A percentile compares a stretch with the other conserved stretches of the same genome.
Evolutionary conservation across 345 rosid species (phyloP).

Genomic region (Trapa bicornis): DNA sequence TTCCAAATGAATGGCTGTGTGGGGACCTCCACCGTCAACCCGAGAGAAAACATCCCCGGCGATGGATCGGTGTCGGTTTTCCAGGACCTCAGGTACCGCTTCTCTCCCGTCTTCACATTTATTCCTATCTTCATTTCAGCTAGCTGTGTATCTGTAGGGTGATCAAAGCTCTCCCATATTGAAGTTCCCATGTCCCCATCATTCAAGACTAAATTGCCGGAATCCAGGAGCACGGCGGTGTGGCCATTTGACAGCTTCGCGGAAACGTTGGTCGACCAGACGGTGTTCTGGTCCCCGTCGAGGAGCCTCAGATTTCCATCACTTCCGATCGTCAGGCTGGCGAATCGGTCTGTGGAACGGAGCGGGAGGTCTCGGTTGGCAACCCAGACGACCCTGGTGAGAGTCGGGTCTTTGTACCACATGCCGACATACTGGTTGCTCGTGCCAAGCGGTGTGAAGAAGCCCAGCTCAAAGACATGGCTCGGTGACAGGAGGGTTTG

Average conservation of each 20-base stretch:
- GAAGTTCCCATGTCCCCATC: neutral
- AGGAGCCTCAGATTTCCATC: constrained; percentile 17
- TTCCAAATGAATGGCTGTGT: constrained; percentile 20
- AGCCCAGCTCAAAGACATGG: constrained; percentile 11
- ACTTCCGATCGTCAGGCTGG: constrained; percentile 10
- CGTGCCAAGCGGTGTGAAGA: constrained; percentile 9
- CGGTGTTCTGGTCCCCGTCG: constrained; percentile 1
- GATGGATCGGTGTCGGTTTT: constrained; percentile 20
- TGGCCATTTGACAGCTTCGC: neutral
- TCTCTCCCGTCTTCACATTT: constrained; percentile 8
- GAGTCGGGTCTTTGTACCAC: constrained; percentile 4
- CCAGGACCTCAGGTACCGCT: constrained; percentile 23
- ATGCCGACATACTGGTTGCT: constrained; percentile 7
- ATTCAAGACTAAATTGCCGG: constrained; percentile 27
- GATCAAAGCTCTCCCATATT: constrained; percentile 33
- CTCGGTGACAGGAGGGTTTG: constrained; percentile 5
- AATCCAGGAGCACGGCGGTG: constrained; percentile 17
- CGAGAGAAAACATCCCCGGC: constrained; percentile 15
- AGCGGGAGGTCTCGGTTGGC: constrained; percentile 32
- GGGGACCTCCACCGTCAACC: constrained; percentile 13
- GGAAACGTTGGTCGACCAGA: constrained; percentile 20
- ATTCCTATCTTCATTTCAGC: constrained; percentile 29
- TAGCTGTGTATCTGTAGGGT: constrained; percentile 28
- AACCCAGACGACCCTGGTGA: constrained; percentile 23
- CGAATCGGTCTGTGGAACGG: constrained; percentile 10